These are phyloP conservation scores for Phytophthora tentaculata DNA, from an alignment of 352 stramenopile genomes.

Conservation along the genomic window DNA sequence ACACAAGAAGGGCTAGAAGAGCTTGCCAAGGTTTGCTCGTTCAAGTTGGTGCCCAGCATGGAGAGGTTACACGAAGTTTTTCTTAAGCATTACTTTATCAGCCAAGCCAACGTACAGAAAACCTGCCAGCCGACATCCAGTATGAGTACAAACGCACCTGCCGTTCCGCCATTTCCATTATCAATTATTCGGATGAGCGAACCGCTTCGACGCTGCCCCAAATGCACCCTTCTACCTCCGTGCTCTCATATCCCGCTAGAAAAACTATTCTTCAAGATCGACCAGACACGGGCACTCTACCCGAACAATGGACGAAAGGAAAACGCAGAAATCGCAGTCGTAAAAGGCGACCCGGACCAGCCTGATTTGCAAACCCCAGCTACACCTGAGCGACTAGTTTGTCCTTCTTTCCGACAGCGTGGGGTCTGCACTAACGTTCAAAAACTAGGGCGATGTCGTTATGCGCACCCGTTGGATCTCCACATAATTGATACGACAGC, in stretches of 20 bases:
- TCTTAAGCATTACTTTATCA: conserved; percentile 56
- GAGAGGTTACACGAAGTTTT: conserved; percentile 60
- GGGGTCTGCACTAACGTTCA: conserved; percentile 72
- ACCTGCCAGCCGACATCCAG: not conserved
- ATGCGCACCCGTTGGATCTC: conserved; percentile 54
- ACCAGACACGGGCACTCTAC: conserved; percentile 56
- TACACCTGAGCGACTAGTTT: conserved; percentile 30
- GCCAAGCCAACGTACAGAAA: conserved; percentile 60
- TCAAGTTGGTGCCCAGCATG: conserved; percentile 51
- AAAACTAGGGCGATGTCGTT: conserved; percentile 65
- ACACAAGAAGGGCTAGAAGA: conserved; percentile 62
- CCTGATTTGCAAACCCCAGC: not conserved
- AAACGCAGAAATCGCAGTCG: not conserved
- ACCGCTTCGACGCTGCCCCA: conserved; percentile 60
- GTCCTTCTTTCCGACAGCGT: conserved; percentile 50
- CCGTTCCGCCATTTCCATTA: conserved; percentile 49
- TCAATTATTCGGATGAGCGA: conserved; percentile 66
- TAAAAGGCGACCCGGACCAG: not conserved
- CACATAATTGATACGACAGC: conserved; percentile 60
- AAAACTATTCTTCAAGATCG: conserved; percentile 52
- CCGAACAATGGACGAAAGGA: conserved; percentile 27
- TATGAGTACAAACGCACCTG: not conserved
- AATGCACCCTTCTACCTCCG: conserved; percentile 72
- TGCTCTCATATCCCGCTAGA: conserved; percentile 62
- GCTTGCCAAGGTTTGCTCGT: conserved; percentile 36